Evolutionary conservation across 768 basidiomycete genomes (phyloP).

Genomic region (Hydnomerulius pinastri): DNA sequence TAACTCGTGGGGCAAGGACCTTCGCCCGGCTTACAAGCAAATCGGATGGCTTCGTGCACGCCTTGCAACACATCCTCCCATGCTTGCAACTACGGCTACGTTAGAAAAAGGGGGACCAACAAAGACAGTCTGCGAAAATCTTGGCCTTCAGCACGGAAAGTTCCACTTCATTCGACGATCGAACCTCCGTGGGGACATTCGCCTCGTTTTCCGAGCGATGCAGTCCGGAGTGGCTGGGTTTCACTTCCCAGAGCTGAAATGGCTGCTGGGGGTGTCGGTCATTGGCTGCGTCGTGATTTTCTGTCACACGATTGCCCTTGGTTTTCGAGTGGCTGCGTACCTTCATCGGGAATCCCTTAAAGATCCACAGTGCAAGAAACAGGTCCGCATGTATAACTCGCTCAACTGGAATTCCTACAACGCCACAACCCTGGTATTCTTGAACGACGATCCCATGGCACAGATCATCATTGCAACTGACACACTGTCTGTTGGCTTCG

Average conservation of each 20-base stretch:
- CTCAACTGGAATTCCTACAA: slow-evolving; percentile 7
- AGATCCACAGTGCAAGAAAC: neutral
- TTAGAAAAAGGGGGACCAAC: slow-evolving; percentile 5
- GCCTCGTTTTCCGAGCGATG: slow-evolving; percentile 1
- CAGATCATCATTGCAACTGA: slow-evolving; percentile 11
- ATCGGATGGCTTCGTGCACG: slow-evolving; percentile 10
- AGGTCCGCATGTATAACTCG: slow-evolving; percentile 8
- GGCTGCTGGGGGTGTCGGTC: neutral
- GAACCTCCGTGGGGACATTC: slow-evolving; percentile 7
- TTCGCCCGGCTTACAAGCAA: slow-evolving; percentile 13
- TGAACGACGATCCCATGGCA: slow-evolving; percentile 1
- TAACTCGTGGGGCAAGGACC: slow-evolving; percentile 9
- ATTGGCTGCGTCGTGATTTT: slow-evolving; percentile 6
- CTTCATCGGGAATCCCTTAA: neutral
- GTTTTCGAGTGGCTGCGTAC: slow-evolving; percentile 6
- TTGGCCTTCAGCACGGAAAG: slow-evolving; percentile 5
- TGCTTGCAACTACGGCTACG: slow-evolving; percentile 5
- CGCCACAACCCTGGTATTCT: neutral
- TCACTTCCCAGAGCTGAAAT: slow-evolving; percentile 5
- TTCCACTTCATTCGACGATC: slow-evolving; percentile 9
- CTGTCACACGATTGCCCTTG: slow-evolving; percentile 3
- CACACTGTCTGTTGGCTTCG: slow-evolving; percentile 12
- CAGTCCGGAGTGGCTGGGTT: neutral
- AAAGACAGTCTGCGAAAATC: slow-evolving; percentile 4
- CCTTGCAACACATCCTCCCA: neutral